Base-by-base conservation (phyloP, 1,284 basidiomycete species). In the Papiliotrema fonsecae region DNA sequence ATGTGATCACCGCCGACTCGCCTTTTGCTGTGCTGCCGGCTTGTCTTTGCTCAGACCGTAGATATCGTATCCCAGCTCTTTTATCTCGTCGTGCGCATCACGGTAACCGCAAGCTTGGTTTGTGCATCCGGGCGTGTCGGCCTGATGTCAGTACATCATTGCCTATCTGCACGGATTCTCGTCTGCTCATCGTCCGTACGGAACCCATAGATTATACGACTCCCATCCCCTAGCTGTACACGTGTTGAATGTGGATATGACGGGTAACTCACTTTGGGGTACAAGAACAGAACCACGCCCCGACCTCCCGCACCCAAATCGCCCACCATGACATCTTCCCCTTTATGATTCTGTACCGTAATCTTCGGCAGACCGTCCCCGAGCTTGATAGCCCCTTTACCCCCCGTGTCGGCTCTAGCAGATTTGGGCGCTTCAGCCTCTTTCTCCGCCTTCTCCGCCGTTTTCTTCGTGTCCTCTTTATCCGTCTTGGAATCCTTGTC, bases 31-130 rank as follows among this genome's bases (percentile, higher is more conserved):
- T 3, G 87, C 84, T 6, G 78, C 66, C 0, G 88, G 81, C n/a
- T 80, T 77, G 71, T 96, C 92, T 21, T 84, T 84, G 61, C 87
- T 91, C 52, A 97, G 74, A 52, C 91, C 91, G 70, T 88, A 92
- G 35, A 96, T 84, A 36, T 79, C 79, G 73, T 84, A 96, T 40
- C 83, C 79, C 47, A 79, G 66, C 5, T 79, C 76, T 2, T 78
- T 76, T 67, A 93, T 92, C 56, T 87, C 84, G 7, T 81, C 78
- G 69, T 87, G 87, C 39, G 77, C 76, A 69, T 96, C 91, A 30
- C 91, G 81, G 78, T 86, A 93, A 4, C 84, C 86, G 67, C 90
- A 93, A 0, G 90, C 90, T 70, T 94, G 90, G 31, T 75, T 85
- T 2, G 88, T 92, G 75, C 89, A 92, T 31, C 88, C 87, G 42